These are phyloP conservation scores for Fallopia convolvulus DNA, from an alignment of 148 eudicot genomes.

Conservation along the genomic window DNA sequence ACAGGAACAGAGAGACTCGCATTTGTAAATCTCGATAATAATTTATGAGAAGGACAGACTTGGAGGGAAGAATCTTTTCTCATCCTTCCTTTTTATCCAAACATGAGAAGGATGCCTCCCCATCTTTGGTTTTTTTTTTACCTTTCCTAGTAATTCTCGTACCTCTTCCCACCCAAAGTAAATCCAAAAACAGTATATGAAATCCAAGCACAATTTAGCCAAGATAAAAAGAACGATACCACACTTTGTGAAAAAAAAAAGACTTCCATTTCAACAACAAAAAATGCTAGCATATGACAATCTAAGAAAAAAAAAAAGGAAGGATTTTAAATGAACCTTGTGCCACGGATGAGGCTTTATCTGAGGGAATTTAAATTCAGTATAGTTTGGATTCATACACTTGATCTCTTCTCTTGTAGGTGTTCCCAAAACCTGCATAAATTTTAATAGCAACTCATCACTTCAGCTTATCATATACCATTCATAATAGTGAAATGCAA, in stretches of 20 bases:
- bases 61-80: not conserved
- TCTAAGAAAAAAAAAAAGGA: not conserved
- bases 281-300: not conserved
- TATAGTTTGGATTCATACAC: slow-evolving; percentile 97
- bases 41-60: not conserved
- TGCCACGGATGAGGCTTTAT: slow-evolving; percentile 99
- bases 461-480: not conserved
- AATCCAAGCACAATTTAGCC: not conserved
- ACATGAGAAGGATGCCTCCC: not conserved
- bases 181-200: not conserved
- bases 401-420: slow-evolving; percentile 98
- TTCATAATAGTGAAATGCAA: not conserved
- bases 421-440: slow-evolving; percentile 35
- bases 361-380: slow-evolving; percentile 95
- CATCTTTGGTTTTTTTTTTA: not conserved
- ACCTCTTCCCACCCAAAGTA: not conserved
- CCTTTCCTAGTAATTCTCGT: not conserved
- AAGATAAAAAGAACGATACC: not conserved
- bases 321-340: slow-evolving; percentile 43
- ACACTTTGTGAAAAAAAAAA: not conserved
- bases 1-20: not conserved
- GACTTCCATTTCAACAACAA: not conserved
- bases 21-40: not conserved
- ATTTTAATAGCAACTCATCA: not conserved
- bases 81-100: not conserved